These are phyloP conservation scores for Parathielavia appendiculata DNA, from an alignment of 495 filamentous ascomycete genomes.

Conservation along the genomic window DNA sequence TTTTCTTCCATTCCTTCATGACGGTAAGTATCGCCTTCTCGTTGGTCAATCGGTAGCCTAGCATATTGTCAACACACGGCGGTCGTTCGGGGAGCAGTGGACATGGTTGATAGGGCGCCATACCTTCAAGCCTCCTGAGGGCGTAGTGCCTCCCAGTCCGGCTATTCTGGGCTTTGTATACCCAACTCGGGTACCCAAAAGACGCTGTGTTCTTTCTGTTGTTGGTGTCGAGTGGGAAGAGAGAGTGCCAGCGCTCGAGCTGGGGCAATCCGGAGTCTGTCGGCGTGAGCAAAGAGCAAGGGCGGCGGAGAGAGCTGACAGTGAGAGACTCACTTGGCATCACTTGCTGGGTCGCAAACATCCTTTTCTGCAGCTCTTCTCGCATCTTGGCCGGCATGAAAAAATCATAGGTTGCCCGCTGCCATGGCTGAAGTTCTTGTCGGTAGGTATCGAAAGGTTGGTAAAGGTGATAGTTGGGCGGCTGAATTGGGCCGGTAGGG, in stretches of 20 bases:
- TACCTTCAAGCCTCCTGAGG: conserved; percentile 74
- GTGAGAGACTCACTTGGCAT: conserved; percentile 61
- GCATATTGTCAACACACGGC: not conserved
- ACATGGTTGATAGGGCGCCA: not conserved
- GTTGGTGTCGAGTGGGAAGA: conserved; percentile 82
- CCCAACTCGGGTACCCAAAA: conserved; percentile 85
- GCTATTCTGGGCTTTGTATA: conserved; percentile 89
- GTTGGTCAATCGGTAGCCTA: conserved; percentile 65
- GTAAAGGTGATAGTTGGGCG: conserved; percentile 90
- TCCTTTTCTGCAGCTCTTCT: conserved; percentile 84
- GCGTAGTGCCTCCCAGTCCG: conserved; percentile 82
- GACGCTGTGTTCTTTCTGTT: conserved; percentile 63
- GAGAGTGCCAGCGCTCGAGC: conserved; percentile 82
- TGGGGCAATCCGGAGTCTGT: conserved; percentile 60
- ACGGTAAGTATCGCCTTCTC: conserved; percentile 80
- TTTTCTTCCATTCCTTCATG: conserved; percentile 79
- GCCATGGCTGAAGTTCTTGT: conserved; percentile 72
- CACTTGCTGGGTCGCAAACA: conserved; percentile 76
- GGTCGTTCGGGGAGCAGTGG: too few species aligned
- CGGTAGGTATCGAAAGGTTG: conserved; percentile 78
- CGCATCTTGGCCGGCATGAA: conserved; percentile 80
- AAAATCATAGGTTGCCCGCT: conserved; percentile 79
- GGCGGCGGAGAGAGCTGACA: not conserved
- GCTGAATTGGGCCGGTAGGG: conserved; percentile 55
- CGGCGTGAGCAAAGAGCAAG: not conserved